Conservation (phyloP, 2,329 filamentous ascomycete species). For the Fusarium compactum region DNA sequence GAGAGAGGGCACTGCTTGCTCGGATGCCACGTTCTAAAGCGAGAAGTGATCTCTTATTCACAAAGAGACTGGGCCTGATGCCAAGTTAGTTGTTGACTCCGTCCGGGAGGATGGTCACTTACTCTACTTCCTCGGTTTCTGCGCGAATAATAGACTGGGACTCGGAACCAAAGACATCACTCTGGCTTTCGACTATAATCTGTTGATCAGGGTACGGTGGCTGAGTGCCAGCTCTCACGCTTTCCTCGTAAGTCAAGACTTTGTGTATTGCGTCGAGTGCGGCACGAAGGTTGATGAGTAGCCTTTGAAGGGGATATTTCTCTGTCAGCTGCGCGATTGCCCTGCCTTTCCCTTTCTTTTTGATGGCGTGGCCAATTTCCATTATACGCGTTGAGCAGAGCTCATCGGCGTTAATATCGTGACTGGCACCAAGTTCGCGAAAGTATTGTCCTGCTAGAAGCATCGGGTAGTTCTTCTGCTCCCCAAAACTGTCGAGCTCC, state of each 20-base stretch:
- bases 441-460: slow-evolving; percentile 45
- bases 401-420: slow-evolving; percentile 23
- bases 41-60: slow-evolving; percentile 31
- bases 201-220: slow-evolving; percentile 11
- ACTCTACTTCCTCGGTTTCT: slow-evolving; percentile 31
- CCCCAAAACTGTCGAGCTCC: not conserved
- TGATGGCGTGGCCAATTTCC: slow-evolving; percentile 18
- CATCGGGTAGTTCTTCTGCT: not conserved
- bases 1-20: slow-evolving; percentile 12
- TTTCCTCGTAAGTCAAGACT: slow-evolving; percentile 1
- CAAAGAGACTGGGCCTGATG: slow-evolving; percentile 42
- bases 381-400: slow-evolving; percentile 45
- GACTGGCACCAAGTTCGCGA: slow-evolving; percentile 40
- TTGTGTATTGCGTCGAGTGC: slow-evolving; percentile 41
- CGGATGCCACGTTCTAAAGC: slow-evolving; percentile 30
- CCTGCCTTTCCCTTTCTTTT: slow-evolving; percentile 1
- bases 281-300: slow-evolving; percentile 34
- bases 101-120: slow-evolving; percentile 1
- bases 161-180: slow-evolving; percentile 37
- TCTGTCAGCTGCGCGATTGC: slow-evolving; percentile 26
- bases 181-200: slow-evolving; percentile 34
- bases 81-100: slow-evolving; percentile 2
- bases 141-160: slow-evolving; percentile 45
- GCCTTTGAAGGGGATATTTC: slow-evolving; percentile 30
- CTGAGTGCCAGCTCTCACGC: slow-evolving; percentile 1